Base-by-base conservation (phyloP, 371 early-diverging fungal genomes). In the Modicella reniformis region DNA sequence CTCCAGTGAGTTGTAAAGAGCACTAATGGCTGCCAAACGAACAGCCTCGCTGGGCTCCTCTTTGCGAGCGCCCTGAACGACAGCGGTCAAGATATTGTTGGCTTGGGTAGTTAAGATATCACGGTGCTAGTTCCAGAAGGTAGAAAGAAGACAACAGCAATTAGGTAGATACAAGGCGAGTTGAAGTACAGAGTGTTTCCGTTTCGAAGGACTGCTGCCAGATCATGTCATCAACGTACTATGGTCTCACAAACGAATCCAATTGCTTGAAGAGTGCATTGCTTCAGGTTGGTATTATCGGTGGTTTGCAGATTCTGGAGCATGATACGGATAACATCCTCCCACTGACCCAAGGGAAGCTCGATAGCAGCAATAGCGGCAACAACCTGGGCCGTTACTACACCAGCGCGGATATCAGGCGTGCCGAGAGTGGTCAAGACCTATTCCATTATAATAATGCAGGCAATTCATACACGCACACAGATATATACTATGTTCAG, bases 281-380 rank as follows among this genome's bases (percentile, higher is more conserved):
- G 87, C 74, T 92, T 92, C 54, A 90, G 79, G 74, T 84, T 85
- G 59, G 88, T 80, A 67, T 87, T 86, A 56, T 89, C 80, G 17
- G 86, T 81, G 28, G 85, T 81, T 40, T 83, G 80, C 23, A 95
- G 86, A 67, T 92, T 94, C 26, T 89, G 85, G 40, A 96, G 83
- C 80, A 97, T 85, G 33, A 82, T 80, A 30, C 76, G 82, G 75
- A 98, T 95, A 59, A 96, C 81, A 57, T 96, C 95, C 33, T 84
- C 85, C 97, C 98, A 97, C 69, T 90, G 85, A 13, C 87, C 83
- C 28, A 80, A 74, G 33, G 96, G 96, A 59, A 98, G 83, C 75
- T 98, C 98, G 47, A 96, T 92, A 55, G 89, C 92, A 13, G 95
- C 94, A 76, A 98, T 93, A 48, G 96, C 95, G 40, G 96, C 91